phyloP scores from a whole-genome alignment of 1,139 yeast genomes.

The Wickerhamomyces sp. region DNA sequence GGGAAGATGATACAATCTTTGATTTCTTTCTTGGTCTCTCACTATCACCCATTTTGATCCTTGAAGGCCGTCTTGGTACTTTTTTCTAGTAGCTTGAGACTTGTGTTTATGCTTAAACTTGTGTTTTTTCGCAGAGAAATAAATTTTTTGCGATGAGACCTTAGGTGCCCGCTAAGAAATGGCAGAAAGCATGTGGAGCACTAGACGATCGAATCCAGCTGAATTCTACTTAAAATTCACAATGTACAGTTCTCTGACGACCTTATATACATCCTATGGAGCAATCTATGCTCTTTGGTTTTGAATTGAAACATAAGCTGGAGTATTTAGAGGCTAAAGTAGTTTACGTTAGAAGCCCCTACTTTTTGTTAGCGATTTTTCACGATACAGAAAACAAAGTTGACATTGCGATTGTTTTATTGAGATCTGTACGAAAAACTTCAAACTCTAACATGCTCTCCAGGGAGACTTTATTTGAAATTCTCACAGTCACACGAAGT shows the following conservation, averaged over 20 bases:
- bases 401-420: no score
- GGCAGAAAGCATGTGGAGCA: not conserved
- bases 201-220: not conserved
- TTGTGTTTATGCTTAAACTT: not conserved
- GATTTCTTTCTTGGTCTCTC: conserved; percentile 39
- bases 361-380: no score
- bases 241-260: no score
- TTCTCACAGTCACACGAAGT: conserved; percentile 14
- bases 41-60: conserved; percentile 12
- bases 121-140: not conserved
- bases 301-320: no score
- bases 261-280: no score
- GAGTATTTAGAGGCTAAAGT: no score
- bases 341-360: no score
- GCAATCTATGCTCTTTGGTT: no score
- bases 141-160: not conserved
- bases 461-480: conserved; percentile 15
- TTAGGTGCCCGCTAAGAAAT: not conserved
- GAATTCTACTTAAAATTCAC: not conserved
- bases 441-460: conserved; percentile 15
- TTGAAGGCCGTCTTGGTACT: not conserved
- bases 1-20: conserved; percentile 37
- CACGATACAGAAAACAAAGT: no score
- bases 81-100: not conserved
- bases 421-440: no score